Evolutionary conservation across 2,329 filamentous ascomycete species (phyloP).

Genomic region (Lithohypha guttulata): DNA sequence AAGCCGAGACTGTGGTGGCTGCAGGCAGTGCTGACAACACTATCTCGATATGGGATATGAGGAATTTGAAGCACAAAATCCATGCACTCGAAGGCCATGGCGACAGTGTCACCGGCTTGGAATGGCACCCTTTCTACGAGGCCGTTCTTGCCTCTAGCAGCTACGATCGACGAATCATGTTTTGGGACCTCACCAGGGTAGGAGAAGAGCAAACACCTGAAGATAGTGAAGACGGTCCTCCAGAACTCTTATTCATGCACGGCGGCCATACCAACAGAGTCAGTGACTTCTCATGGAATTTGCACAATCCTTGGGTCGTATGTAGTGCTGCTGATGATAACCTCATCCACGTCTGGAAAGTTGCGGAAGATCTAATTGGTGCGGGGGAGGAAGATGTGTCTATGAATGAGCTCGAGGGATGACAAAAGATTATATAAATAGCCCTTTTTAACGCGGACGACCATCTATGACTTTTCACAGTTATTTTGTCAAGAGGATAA

Average conservation of each 20-base stretch:
- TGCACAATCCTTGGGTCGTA: slow-evolving; percentile 92
- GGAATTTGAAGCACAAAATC: slow-evolving; percentile 79
- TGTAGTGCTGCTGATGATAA: slow-evolving; percentile 96
- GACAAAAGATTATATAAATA: not conserved
- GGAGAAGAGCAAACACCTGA: slow-evolving; percentile 93
- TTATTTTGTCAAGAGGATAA: too few species aligned
- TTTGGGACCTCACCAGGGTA: slow-evolving; percentile 88
- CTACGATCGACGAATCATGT: slow-evolving; percentile 85
- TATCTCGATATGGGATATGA: slow-evolving; percentile 87
- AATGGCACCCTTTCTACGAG: slow-evolving; percentile 89
- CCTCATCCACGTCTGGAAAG: slow-evolving; percentile 87
- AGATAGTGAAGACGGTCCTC: slow-evolving; percentile 86
- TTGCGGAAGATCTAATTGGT: slow-evolving; percentile 69
- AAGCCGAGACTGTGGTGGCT: slow-evolving; percentile 77
- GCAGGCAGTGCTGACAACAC: slow-evolving; percentile 94
- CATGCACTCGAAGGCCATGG: slow-evolving; percentile 82
- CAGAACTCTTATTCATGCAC: slow-evolving; percentile 98
- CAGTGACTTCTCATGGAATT: slow-evolving; percentile 96
- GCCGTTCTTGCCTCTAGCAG: slow-evolving; percentile 81
- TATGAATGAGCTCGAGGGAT: slow-evolving; percentile 59
- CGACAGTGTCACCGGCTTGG: slow-evolving; percentile 79
- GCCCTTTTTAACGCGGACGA: too few species aligned
- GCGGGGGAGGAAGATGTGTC: slow-evolving; percentile 59
- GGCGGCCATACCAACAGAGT: slow-evolving; percentile 95
- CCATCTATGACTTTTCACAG: too few species aligned